Conservation (phyloP, 2,329 filamentous ascomycete genomes). For the Gaeumannomyces tritici region DNA sequence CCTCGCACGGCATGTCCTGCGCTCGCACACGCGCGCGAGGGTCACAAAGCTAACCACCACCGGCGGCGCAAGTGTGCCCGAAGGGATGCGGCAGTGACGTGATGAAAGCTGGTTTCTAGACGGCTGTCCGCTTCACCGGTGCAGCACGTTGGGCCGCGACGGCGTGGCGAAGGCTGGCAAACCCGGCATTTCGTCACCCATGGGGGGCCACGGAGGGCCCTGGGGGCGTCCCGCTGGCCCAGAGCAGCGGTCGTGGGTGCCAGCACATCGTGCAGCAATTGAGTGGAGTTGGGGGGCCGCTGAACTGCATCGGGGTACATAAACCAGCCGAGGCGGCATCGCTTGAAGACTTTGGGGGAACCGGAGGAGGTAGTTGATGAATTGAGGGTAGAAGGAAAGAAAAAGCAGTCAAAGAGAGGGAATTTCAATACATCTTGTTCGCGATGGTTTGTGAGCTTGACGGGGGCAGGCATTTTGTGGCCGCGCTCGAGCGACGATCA, state of each 20-base stretch:
- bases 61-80: background rate
- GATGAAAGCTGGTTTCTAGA: background rate
- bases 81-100: background rate
- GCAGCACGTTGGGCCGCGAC: constrained; percentile 7
- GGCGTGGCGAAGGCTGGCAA: background rate
- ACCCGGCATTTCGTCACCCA: background rate
- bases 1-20: background rate
- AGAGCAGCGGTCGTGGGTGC: constrained; percentile 16
- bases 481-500: background rate
- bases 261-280: constrained; percentile 25
- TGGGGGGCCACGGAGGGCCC: background rate
- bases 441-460: background rate
- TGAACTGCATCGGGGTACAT: background rate
- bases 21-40: background rate
- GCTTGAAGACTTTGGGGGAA: background rate
- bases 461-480: background rate
- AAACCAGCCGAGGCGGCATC: background rate
- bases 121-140: background rate
- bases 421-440: background rate
- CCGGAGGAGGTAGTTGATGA: background rate
- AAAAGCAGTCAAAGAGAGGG: background rate
- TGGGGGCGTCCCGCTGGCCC: constrained; percentile 13
- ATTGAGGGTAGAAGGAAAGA: background rate
- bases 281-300: constrained; percentile 16
- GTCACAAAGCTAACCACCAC: background rate